Conservation (phyloP, 495 filamentous ascomycete species). For the Aspergillus heteromorphus region DNA sequence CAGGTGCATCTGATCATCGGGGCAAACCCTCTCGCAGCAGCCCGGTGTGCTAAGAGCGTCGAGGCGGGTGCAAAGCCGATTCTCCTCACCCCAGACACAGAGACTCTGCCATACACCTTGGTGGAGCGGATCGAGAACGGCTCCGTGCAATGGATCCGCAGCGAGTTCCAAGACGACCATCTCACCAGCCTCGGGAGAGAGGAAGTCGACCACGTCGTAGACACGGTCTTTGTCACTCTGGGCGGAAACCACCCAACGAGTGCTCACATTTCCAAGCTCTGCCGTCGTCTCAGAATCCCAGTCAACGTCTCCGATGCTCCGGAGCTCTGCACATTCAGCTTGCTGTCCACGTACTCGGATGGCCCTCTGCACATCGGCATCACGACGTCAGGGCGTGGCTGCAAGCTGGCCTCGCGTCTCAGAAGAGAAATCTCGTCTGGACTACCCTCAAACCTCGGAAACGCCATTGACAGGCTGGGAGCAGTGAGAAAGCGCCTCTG, state of each 20-base stretch:
- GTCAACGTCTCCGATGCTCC: constrained; percentile 90
- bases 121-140: constrained; percentile 66
- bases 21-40: constrained; percentile 76
- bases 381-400: constrained; percentile 91
- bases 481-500: constrained; percentile 69
- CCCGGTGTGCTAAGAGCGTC: constrained; percentile 73
- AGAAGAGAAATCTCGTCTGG: constrained; percentile 77
- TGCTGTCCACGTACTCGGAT: constrained; percentile 82
- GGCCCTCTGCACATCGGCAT: constrained; percentile 93
- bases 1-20: constrained; percentile 87
- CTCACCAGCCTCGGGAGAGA: constrained; percentile 69
- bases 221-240: constrained; percentile 85
- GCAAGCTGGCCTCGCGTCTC: constrained; percentile 89
- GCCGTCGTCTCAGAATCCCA: constrained; percentile 75
- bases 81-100: constrained; percentile 66
- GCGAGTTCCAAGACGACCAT: constrained; percentile 68
- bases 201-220: constrained; percentile 74
- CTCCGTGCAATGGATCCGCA: constrained; percentile 64
- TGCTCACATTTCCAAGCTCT: constrained; percentile 69
- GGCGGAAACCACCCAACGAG: constrained; percentile 48
- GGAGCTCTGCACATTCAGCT: constrained; percentile 79
- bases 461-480: constrained; percentile 72
- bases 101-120: constrained; percentile 64
- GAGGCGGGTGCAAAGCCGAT: constrained; percentile 83
- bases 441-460: constrained; percentile 77